These are phyloP conservation scores for Perkinsus marinus DNA, from an alignment of 169 alveolate species.

Conservation along the genomic window DNA sequence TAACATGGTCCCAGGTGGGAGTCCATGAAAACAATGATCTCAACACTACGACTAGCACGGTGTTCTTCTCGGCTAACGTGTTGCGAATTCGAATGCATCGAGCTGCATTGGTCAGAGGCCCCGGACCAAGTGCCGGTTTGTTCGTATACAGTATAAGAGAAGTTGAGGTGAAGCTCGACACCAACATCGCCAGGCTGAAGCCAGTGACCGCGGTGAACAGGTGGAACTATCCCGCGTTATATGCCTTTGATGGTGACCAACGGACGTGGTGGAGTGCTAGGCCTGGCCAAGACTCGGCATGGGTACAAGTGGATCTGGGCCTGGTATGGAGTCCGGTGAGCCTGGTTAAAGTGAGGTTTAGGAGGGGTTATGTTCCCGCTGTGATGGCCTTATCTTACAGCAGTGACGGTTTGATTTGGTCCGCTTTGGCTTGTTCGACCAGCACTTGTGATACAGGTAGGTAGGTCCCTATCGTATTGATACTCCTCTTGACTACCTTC, in stretches of 20 bases:
- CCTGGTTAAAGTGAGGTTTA: background rate
- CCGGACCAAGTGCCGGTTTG: background rate
- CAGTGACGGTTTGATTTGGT: background rate
- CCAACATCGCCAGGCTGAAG: background rate
- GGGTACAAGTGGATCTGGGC: constrained; percentile 37
- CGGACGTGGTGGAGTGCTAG: background rate
- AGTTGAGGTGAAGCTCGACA: background rate
- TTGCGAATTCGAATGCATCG: background rate
- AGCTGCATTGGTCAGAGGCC: background rate
- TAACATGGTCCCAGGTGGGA: background rate
- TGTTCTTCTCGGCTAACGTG: background rate
- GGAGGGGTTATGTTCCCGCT: background rate
- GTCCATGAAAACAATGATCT: background rate
- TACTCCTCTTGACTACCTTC: background rate
- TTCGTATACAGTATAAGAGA: background rate
- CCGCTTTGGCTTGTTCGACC: background rate
- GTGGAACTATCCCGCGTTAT: background rate
- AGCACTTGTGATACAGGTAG: background rate
- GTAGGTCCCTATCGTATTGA: background rate
- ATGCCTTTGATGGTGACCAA: background rate
- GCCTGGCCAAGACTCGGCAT: constrained; percentile 7
- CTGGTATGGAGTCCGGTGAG: background rate
- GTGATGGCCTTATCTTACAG: background rate
- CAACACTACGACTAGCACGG: background rate
- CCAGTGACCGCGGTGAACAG: background rate